Conservation (phyloP, 768 basidiomycete genomes). For the Pisolithus albus region DNA sequence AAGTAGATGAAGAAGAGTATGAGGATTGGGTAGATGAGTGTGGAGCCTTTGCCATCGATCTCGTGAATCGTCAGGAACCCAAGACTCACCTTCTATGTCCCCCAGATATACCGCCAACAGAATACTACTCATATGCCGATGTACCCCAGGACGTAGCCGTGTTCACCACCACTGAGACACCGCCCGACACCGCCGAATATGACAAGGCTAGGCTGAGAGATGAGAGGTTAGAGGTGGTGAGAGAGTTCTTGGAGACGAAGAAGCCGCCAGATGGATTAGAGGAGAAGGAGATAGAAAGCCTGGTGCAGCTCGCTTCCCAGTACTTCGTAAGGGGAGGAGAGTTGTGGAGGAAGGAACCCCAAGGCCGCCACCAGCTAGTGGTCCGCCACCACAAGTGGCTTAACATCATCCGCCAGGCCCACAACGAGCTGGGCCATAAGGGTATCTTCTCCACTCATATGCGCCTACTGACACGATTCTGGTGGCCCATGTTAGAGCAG, state of each 20-base stretch:
- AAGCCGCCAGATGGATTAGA: neutral
- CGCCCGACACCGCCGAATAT: no score
- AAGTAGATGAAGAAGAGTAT: neutral
- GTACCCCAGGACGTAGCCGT: neutral
- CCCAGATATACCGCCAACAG: no score
- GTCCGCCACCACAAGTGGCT: neutral
- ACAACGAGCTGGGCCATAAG: conserved; percentile 5
- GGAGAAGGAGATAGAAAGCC: neutral
- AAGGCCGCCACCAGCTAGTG: neutral
- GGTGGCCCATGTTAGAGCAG: conserved; percentile 1
- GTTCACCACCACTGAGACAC: no score
- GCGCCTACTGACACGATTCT: neutral
- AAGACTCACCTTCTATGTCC: neutral
- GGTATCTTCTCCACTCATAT: neutral
- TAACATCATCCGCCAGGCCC: neutral
- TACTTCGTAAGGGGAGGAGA: neutral
- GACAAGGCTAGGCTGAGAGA: neutral
- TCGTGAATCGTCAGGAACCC: neutral
- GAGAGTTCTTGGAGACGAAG: neutral
- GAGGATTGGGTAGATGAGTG: neutral
- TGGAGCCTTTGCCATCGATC: neutral
- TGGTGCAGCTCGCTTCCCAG: neutral
- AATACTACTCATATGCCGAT: neutral
- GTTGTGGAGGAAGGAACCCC: neutral
- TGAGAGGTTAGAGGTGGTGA: neutral